Conservation (phyloP, 2,329 filamentous ascomycete species). For the Aspergillus sp. region DNA sequence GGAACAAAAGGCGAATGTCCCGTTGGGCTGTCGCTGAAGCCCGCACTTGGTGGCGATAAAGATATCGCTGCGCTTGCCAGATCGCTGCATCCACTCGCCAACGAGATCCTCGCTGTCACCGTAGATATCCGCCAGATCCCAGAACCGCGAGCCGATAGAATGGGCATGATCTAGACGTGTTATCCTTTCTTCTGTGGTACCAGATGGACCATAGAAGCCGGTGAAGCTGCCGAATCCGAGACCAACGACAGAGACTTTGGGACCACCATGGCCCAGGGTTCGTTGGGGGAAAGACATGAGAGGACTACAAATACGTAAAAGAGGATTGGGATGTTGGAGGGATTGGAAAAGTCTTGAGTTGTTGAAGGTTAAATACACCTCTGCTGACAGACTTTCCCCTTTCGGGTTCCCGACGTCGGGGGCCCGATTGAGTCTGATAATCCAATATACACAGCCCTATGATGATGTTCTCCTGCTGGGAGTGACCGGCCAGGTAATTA, state of each 20-base stretch:
- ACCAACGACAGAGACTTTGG: constrained; percentile 23
- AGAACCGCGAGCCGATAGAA: constrained; percentile 30
- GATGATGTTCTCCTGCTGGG: too few species aligned
- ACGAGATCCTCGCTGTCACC: constrained; percentile 29
- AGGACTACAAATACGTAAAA: neutral
- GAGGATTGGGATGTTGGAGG: neutral
- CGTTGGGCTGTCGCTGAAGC: constrained; percentile 20
- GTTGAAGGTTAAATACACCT: neutral
- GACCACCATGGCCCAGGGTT: constrained; percentile 19
- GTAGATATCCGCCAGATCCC: constrained; percentile 38
- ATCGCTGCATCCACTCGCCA: constrained; percentile 41
- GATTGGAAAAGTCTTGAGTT: neutral
- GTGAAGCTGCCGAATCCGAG: constrained; percentile 18
- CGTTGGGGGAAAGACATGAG: neutral
- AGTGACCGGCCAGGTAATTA: too few species aligned
- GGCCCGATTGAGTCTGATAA: too few species aligned
- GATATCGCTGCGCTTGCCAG: constrained; percentile 39
- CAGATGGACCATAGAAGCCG: constrained; percentile 20
- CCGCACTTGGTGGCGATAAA: constrained; percentile 41
- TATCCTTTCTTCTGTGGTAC: constrained; percentile 15
- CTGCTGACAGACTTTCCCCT: neutral
- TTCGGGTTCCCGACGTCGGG: constrained; percentile 1
- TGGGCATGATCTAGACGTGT: constrained; percentile 32
- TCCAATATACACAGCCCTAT: too few species aligned
- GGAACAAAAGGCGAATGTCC: constrained; percentile 27